Evolutionary conservation across 1,284 basidiomycete species (phyloP).

Genomic region (Fomitiporia mediterranea): DNA sequence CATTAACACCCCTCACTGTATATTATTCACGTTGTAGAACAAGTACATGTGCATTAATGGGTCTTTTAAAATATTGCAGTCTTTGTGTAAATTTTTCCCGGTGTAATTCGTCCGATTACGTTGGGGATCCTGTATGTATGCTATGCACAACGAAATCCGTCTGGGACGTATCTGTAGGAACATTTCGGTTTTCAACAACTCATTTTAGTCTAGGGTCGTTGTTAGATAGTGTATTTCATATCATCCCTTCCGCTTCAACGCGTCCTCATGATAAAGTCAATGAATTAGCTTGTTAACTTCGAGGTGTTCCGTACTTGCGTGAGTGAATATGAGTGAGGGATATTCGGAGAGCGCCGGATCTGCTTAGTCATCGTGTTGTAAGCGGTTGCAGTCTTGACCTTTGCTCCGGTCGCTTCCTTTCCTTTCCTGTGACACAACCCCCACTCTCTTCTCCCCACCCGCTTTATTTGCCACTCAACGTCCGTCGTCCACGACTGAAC

Average conservation of each 20-base stretch:
- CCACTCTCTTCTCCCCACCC: neutral
- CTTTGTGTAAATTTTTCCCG: too few relatives aligned
- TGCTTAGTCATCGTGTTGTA: neutral
- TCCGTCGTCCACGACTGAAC: neutral
- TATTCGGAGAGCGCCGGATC: neutral
- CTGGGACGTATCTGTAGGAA: too few relatives aligned
- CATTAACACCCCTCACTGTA: neutral
- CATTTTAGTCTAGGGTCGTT: too few relatives aligned
- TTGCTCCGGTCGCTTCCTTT: slow-evolving; percentile 1
- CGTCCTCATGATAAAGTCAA: neutral
- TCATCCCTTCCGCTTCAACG: too few relatives aligned
- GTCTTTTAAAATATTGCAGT: too few relatives aligned
- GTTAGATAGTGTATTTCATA: too few relatives aligned
- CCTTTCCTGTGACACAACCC: neutral
- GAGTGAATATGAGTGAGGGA: neutral
- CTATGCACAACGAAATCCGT: too few relatives aligned
- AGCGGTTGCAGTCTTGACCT: neutral
- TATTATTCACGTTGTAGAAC: neutral
- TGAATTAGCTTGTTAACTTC: neutral
- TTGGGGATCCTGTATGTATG: too few relatives aligned
- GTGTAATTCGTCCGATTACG: too few relatives aligned
- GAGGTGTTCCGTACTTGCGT: neutral
- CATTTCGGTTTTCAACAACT: too few relatives aligned
- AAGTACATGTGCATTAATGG: neutral
- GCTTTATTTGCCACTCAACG: neutral